Conservation (phyloP, 129 eudicot species). For the Saposhnikovia divaricata region DNA sequence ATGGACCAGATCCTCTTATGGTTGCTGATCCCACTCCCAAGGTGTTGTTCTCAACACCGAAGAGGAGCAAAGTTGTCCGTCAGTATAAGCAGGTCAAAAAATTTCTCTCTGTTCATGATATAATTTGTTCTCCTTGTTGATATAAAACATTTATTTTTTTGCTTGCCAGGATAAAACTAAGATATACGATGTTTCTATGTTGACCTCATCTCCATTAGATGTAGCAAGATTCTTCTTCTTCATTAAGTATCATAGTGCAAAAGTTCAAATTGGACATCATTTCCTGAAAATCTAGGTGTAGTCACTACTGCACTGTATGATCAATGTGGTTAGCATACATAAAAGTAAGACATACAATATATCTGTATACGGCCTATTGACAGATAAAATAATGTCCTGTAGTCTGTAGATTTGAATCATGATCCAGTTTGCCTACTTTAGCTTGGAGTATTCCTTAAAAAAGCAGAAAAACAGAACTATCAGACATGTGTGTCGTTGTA, state of each 20-base stretch:
- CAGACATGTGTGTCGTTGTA: not conserved
- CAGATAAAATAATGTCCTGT: not conserved
- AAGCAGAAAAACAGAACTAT: not conserved
- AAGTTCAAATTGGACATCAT: not conserved
- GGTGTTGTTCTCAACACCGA: constrained; percentile 56
- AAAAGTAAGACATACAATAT: not conserved
- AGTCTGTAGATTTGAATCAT: not conserved
- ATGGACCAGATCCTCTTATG: constrained; percentile 73
- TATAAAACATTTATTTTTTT: not conserved
- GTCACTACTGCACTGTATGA: not conserved
- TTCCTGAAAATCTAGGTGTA: not conserved
- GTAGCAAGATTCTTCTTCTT: not conserved
- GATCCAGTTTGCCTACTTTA: not conserved
- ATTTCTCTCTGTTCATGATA: not conserved
- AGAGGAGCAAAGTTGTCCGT: constrained; percentile 40
- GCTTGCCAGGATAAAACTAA: not conserved
- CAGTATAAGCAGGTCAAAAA: constrained; percentile 58
- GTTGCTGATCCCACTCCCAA: constrained; percentile 60
- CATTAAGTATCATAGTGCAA: not conserved
- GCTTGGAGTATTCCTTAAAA: not conserved
- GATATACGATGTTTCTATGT: not conserved
- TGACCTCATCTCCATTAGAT: not conserved
- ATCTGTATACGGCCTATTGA: not conserved
- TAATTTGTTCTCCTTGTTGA: constrained; percentile 6
- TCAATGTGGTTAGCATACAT: not conserved